phyloP scores from a whole-genome alignment of 108 stramenopile genomes.

The Seminavis robusta region DNA sequence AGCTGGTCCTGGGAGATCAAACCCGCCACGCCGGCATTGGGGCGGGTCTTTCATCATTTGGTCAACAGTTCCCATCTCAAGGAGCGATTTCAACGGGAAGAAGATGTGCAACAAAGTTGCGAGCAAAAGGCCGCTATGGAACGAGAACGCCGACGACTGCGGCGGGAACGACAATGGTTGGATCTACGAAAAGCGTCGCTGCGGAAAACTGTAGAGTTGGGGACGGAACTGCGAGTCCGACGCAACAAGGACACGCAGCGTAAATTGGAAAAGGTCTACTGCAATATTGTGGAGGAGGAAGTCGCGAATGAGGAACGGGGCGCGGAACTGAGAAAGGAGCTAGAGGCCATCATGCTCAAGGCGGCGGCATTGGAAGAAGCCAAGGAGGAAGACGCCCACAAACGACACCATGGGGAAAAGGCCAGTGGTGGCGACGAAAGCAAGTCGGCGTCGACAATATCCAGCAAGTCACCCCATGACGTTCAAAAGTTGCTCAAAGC shows the following conservation, averaged over 20 bases:
- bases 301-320: neutral
- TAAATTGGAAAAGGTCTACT: neutral
- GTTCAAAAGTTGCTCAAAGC: constrained; percentile 11
- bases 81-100: constrained; percentile 6
- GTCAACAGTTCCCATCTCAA: constrained; percentile 5
- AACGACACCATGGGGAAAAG: too few relatives aligned
- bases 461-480: neutral
- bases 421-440: too few relatives aligned
- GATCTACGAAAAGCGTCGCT: constrained; percentile 10
- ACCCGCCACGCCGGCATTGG: constrained; percentile 13
- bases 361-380: neutral
- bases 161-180: constrained; percentile 3
- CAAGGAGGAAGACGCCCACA: too few relatives aligned
- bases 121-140: neutral
- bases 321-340: neutral
- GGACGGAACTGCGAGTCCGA: neutral
- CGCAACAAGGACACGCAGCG: neutral
- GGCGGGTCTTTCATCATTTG: constrained; percentile 6
- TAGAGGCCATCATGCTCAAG: neutral
- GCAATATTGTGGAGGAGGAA: constrained; percentile 6
- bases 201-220: constrained; percentile 3
- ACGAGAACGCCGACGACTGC: neutral
- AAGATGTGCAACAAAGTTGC: neutral
- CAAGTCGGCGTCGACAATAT: too few relatives aligned
- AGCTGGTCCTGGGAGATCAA: constrained; percentile 17